Evolutionary conservation across 1,284 basidiomycete genomes (phyloP).

Genomic region (Fomitopsis schrenkii): DNA sequence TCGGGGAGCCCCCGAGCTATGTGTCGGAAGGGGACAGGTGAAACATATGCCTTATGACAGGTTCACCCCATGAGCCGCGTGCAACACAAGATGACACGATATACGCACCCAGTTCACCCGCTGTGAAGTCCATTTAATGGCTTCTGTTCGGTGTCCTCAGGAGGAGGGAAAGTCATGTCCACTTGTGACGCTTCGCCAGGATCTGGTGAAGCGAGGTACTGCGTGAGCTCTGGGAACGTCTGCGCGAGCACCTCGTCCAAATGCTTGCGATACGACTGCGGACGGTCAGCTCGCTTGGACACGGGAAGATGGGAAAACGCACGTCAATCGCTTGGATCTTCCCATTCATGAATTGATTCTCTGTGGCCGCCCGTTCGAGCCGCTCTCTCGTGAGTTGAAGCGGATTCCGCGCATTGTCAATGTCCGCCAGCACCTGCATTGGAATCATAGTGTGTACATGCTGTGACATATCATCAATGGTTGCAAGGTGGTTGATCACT

Average conservation of each 20-base stretch:
- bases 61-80: background rate
- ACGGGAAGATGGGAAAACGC: conserved; percentile 19
- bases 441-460: conserved; percentile 61
- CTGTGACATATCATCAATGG: conserved; percentile 62
- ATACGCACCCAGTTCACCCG: background rate
- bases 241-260: conserved; percentile 56
- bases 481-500: conserved; percentile 58
- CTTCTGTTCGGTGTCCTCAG: background rate
- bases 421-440: conserved; percentile 66
- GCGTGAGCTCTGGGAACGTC: conserved; percentile 54
- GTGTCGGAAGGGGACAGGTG: background rate
- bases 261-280: conserved; percentile 51
- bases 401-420: conserved; percentile 76
- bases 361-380: conserved; percentile 74
- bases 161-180: background rate
- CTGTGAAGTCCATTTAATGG: background rate
- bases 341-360: conserved; percentile 89
- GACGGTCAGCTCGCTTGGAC: background rate
- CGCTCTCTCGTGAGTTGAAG: conserved; percentile 75
- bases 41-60: background rate
- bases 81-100: background rate
- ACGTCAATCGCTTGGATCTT: conserved; percentile 76
- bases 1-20: background rate
- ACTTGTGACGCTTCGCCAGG: background rate
- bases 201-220: conserved; percentile 21